Base-by-base conservation (phyloP, 2,329 filamentous ascomycete genomes). In the Drechslerella stenobrocha region DNA sequence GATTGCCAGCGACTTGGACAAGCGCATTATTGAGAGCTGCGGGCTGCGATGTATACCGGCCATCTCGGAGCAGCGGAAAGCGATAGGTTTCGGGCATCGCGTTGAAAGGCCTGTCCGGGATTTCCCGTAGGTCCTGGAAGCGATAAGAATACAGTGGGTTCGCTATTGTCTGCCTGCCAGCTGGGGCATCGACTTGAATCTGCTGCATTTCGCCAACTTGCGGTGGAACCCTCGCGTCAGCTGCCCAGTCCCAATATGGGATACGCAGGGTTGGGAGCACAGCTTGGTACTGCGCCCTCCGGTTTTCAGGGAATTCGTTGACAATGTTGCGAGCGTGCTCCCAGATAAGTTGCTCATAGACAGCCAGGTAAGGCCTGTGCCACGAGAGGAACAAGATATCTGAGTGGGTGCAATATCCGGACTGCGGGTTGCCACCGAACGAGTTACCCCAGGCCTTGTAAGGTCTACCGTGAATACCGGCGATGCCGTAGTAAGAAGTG, bases 281-380 rank as follows among this genome's bases (percentile, higher is more conserved):
- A 13, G 69, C 70, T 20, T 74, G 67, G 71, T 86, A 86, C 37
- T 77, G 75, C 3, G 76, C 75, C 44, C 80, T 78, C 34, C 80
- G 77, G 8, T 76, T 74, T 30, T 80, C 76, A 13, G 80, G 78
- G 76, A 77, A 79, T n/a, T 70, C 70, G 26, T 69, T 70, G 11
- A 77, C 77, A 40, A 78, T 78, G 22, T 60, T 70, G 56, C 77
- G 75, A 13, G 77, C 77, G 44, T 76, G 73, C 8, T 71, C 70
- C 73, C 75, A 78, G 26, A 79, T 64, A 9, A 75, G 70, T 75
- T 78, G 74, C 76, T 79, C 69, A 44, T 53, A 64, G 7, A 87
- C 76, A 7, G 82, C 79, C 57, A 93, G 79, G 75, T 92, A 95
- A 0, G 89, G 87, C 50, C 90, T 83, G 79, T 95, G 90, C 90